Conservation (phyloP, 768 basidiomycete species). For the Amanita rimosa region DNA sequence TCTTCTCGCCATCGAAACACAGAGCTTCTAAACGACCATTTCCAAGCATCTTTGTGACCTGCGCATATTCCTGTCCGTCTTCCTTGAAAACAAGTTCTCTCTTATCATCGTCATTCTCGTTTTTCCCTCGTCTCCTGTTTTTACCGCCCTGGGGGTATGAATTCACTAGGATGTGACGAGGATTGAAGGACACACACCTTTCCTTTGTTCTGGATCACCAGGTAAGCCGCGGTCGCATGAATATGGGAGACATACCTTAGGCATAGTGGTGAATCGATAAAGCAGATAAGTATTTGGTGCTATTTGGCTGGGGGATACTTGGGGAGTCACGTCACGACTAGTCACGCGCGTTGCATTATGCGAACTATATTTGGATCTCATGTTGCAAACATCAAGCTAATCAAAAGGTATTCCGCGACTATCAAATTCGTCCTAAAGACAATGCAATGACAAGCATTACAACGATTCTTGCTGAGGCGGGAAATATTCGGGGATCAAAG, state of each 20-base stretch:
- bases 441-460: background rate
- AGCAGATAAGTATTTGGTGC: background rate
- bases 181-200: slow-evolving; percentile 32
- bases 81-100: slow-evolving; percentile 98
- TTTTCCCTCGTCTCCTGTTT: slow-evolving; percentile 99
- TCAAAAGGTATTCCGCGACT: background rate
- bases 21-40: slow-evolving; percentile 94
- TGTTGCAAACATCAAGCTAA: no score
- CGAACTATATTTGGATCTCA: no score
- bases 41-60: slow-evolving; percentile 97
- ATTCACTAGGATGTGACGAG: background rate
- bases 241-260: slow-evolving; percentile 6
- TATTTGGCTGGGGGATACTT: background rate
- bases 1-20: slow-evolving; percentile 98
- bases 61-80: slow-evolving; percentile 98
- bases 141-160: slow-evolving; percentile 72
- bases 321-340: no score
- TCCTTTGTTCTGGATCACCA: slow-evolving; percentile 53
- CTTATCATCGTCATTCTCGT: slow-evolving; percentile 98
- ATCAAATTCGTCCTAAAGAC: background rate
- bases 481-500: slow-evolving; percentile 56
- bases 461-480: slow-evolving; percentile 22
- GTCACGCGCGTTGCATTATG: no score
- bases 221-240: background rate
- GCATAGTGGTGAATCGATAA: slow-evolving; percentile 2